Base-by-base conservation (phyloP, 139 green algal genomes). In the Bryopsis sp. region DNA sequence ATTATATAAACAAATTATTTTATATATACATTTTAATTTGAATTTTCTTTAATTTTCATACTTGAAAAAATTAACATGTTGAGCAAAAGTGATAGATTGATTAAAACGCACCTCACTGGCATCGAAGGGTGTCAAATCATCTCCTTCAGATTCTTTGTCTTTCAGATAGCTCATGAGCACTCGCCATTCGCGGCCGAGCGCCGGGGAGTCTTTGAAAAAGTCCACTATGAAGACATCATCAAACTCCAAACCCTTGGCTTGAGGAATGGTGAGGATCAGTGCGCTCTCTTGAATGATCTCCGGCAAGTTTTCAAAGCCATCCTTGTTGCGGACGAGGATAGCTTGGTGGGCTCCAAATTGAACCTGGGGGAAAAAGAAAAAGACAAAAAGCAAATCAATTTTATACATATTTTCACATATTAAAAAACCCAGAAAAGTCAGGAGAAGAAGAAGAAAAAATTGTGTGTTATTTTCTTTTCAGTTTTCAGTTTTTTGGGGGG, bases 261-360 rank as follows among this genome's bases (percentile, higher is more conserved):
- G 82, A 2, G 77, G 71, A 47, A 92, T 79, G 1, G 82, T 90
- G 74, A 91, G 82, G 60, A 88, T 74, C 47, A 88, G 69, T 1
- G 81, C 86, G 68, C 39, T 73, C 37, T 83, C 59, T 8, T 46
- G 68, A 58, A 90, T 78, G 26, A 69, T 71, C 0, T 36, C n/a
- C 0, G 81, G 81, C 64, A 93, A 75, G 31, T 64, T 22, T 0
- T 75, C 64, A 28, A 80, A 58, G 47, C 54, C 71, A 22, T 71
- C 77, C 48, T 57, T 67, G 29, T 43, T 74, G 31, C 84, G 77
- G 11, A 90, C 79, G 68, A 93, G 77, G 58, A 93, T 84, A 28
- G 89, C 83, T 70, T 92, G 86, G 58, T 91, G 82, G 2, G 86
- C 86, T 11, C 86, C 86, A 77, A 93, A 93, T 63, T 93, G 85